Percentiles rank a stretch among this genome's conserved stretches.
phyloP scores from a whole-genome alignment of 176 grass and related monocot genomes.

The Olyra latifolia region DNA sequence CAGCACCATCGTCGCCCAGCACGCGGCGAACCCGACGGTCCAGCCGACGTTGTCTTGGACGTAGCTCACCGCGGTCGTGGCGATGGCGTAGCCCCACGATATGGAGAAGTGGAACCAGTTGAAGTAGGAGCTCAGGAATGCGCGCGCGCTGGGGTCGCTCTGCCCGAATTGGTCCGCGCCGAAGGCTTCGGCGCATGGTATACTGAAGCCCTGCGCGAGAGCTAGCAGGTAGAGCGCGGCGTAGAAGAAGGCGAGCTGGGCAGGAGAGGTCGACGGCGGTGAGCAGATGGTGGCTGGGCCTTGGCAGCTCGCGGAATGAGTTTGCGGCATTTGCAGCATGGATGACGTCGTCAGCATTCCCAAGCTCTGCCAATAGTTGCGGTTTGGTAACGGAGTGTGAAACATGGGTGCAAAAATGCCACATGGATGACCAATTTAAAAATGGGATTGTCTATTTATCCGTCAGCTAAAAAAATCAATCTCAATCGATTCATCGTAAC shows the following conservation, averaged over 20 bases:
- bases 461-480: no score
- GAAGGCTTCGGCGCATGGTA: conserved; percentile 53
- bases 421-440: no score
- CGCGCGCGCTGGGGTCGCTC: background rate
- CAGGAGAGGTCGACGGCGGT: background rate
- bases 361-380: background rate
- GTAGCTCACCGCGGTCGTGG: conserved; percentile 30
- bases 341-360: background rate
- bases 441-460: no score
- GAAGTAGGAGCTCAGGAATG: conserved; percentile 61
- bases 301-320: background rate
- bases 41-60: conserved; percentile 60
- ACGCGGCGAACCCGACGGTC: conserved; percentile 44
- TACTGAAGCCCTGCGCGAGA: conserved; percentile 58
- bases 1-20: conserved; percentile 32
- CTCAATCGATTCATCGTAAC: no score
- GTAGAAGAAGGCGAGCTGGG: conserved; percentile 34
- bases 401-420: background rate
- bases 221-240: conserved; percentile 58
- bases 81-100: conserved; percentile 27
- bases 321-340: background rate
- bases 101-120: conserved; percentile 70
- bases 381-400: background rate
- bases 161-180: conserved; percentile 65
- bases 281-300: background rate